Evolutionary conservation across 176 grass and related monocot species (phyloP).

Genomic region (Cenchrus americanus): DNA sequence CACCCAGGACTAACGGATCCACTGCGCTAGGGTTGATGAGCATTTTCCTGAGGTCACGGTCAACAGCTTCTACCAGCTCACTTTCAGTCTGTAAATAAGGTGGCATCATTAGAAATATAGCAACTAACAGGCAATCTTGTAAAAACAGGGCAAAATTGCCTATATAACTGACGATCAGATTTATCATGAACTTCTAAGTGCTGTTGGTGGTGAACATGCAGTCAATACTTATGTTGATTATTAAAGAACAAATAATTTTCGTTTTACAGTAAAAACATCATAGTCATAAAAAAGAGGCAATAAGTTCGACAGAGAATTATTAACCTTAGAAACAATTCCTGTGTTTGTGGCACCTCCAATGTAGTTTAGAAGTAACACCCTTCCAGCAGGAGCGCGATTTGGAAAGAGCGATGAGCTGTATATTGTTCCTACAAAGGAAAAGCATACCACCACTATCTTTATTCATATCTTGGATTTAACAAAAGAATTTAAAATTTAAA

Average conservation of each 20-base stretch:
- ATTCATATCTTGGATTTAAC: neutral
- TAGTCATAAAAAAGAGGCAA: neutral
- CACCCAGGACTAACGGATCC: constrained; percentile 69
- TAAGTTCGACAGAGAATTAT: neutral
- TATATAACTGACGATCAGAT: constrained; percentile 12
- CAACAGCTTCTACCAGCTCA: constrained; percentile 85
- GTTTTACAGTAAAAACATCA: neutral
- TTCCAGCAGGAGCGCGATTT: constrained; percentile 86
- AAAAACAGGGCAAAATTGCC: neutral
- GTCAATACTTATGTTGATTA: neutral
- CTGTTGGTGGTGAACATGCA: neutral
- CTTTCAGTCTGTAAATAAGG: constrained; percentile 61
- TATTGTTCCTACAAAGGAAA: constrained; percentile 79
- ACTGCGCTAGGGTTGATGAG: constrained; percentile 73
- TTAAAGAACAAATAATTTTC: neutral
- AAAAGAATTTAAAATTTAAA: neutral
- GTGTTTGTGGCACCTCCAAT: constrained; percentile 92
- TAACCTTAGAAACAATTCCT: constrained; percentile 88
- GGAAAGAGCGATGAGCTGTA: constrained; percentile 95
- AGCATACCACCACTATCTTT: neutral
- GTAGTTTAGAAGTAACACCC: constrained; percentile 89
- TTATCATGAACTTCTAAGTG: neutral
- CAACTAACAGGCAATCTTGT: neutral
- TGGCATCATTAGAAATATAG: constrained; percentile 1
- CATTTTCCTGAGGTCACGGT: constrained; percentile 85